Evolutionary conservation across 257 asterid genomes (phyloP).

Genomic region (Paraleonurus japonicus): DNA sequence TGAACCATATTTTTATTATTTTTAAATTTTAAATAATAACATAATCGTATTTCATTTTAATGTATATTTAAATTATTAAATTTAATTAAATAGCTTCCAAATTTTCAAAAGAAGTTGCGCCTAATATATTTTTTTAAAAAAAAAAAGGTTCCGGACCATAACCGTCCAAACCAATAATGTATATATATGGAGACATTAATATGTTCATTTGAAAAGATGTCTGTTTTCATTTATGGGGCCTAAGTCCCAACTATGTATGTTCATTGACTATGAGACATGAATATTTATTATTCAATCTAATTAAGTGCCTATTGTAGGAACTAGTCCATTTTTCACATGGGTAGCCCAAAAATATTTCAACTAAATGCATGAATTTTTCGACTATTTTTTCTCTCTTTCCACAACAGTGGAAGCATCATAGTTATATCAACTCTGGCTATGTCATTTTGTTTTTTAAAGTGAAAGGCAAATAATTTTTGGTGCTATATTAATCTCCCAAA

Average conservation of each 20-base stretch:
- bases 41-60: no score
- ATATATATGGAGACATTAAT: background rate
- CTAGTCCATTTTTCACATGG: constrained; percentile 22
- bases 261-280: constrained; percentile 21
- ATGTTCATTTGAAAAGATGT: constrained; percentile 8
- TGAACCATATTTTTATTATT: no score
- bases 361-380: constrained; percentile 17
- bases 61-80: no score
- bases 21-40: no score
- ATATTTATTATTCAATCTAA: constrained; percentile 14
- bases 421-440: constrained; percentile 11
- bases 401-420: constrained; percentile 8
- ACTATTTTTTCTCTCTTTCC: background rate
- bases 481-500: background rate
- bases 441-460: background rate
- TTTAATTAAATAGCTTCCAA: no score
- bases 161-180: background rate
- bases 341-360: background rate
- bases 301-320: constrained; percentile 3
- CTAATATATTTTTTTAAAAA: no score
- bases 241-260: constrained; percentile 17
- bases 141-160: no score
- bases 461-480: background rate
- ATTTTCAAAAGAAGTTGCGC: no score
- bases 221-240: constrained; percentile 18